Percentiles rank a stretch among this genome's conserved stretches.
Conservation (phyloP, 1,284 basidiomycete genomes). For the Irpex sp. region DNA sequence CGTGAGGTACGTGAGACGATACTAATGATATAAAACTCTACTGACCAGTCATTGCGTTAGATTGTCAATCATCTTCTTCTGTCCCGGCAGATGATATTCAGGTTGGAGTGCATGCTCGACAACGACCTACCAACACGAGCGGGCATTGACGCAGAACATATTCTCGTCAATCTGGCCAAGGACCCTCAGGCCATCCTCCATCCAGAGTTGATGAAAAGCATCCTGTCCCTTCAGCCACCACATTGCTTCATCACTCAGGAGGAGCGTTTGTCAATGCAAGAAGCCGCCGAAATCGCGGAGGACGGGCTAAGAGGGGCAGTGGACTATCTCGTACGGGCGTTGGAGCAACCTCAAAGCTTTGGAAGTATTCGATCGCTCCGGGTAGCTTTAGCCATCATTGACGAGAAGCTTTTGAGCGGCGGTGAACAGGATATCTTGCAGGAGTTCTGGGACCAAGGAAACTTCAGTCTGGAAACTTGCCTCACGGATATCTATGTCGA, state of each 20-base stretch:
- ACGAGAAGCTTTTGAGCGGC: slow-evolving; percentile 43
- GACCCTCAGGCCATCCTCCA: slow-evolving; percentile 57
- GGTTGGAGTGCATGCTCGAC: slow-evolving; percentile 59
- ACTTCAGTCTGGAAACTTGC: slow-evolving; percentile 48
- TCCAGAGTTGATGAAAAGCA: slow-evolving; percentile 48
- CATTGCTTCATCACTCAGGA: slow-evolving; percentile 55
- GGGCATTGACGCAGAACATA: slow-evolving; percentile 60
- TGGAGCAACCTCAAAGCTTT: slow-evolving; percentile 44
- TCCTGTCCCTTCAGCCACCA: slow-evolving; percentile 47
- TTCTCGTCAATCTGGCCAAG: slow-evolving; percentile 53
- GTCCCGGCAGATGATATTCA: slow-evolving; percentile 55
- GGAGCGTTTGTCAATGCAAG: slow-evolving; percentile 50
- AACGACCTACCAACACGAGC: slow-evolving; percentile 54
- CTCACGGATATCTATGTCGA: slow-evolving; percentile 47
- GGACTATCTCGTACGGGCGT: slow-evolving; percentile 48
- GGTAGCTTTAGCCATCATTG: slow-evolving; percentile 53
- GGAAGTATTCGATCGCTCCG: slow-evolving; percentile 52
- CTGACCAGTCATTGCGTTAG: slow-evolving; percentile 27
- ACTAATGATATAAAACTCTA: background rate
- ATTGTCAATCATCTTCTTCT: slow-evolving; percentile 63
- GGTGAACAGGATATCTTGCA: slow-evolving; percentile 51
- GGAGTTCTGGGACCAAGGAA: slow-evolving; percentile 52
- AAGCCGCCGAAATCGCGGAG: slow-evolving; percentile 56
- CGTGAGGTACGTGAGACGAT: slow-evolving; percentile 42
- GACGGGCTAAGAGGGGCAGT: slow-evolving; percentile 60